Evolutionary conservation across 192 early-diverging fungal species (phyloP).

Genomic region (Mortierella claussenii): DNA sequence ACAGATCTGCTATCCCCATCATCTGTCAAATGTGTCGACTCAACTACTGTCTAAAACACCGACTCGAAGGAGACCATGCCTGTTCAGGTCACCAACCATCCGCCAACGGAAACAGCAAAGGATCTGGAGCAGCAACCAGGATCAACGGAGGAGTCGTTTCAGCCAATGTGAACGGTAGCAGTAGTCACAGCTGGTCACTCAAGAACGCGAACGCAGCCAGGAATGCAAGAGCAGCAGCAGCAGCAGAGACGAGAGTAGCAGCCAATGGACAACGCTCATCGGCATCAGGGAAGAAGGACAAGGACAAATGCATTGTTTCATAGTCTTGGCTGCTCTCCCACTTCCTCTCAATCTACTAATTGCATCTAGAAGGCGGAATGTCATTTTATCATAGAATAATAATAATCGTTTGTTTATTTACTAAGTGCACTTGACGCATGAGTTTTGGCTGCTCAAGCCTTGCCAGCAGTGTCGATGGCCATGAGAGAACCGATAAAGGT

Average conservation of each 20-base stretch:
- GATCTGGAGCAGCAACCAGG: slow-evolving; percentile 3
- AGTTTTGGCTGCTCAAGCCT: slow-evolving; percentile 22
- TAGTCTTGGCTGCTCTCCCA: background rate
- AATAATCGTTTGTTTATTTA: no score
- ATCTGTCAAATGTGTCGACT: slow-evolving; percentile 71
- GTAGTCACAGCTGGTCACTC: slow-evolving; percentile 4
- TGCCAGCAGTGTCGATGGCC: slow-evolving; percentile 60
- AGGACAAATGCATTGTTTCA: slow-evolving; percentile 49
- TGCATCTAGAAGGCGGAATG: no score
- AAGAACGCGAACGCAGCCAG: slow-evolving; percentile 12
- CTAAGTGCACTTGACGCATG: background rate
- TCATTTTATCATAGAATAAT: no score
- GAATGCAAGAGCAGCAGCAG: slow-evolving; percentile 32
- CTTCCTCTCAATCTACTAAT: no score
- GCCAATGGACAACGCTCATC: background rate
- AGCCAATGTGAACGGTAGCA: background rate
- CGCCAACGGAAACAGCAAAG: background rate
- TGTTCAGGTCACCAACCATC: slow-evolving; percentile 52
- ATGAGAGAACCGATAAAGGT: slow-evolving; percentile 96
- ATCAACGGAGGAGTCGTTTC: background rate
- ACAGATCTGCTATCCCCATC: slow-evolving; percentile 73
- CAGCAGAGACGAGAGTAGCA: slow-evolving; percentile 25
- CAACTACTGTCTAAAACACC: slow-evolving; percentile 84
- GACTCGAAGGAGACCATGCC: slow-evolving; percentile 76
- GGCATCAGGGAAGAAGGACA: slow-evolving; percentile 34